Conservation (phyloP, 306 rosid species). For the Quercus agrifolia region DNA sequence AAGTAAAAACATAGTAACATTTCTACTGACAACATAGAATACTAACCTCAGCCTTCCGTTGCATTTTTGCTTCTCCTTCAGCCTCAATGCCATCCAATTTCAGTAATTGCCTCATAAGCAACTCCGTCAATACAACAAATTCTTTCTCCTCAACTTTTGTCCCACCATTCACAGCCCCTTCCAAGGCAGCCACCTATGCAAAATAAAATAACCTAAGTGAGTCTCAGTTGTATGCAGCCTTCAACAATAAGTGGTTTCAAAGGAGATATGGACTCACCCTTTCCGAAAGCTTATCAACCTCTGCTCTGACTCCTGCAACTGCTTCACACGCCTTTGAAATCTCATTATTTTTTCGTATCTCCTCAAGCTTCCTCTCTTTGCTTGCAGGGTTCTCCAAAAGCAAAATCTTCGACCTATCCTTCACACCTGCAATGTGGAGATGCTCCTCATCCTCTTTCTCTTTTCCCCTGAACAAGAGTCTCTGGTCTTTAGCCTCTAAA, state of each 20-base stretch:
- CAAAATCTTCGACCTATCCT: constrained; percentile 64
- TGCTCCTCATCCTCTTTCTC: constrained; percentile 69
- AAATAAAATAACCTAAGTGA: constrained; percentile 6
- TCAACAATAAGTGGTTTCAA: background rate
- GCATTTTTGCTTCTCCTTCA: constrained; percentile 79
- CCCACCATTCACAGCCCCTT: constrained; percentile 63
- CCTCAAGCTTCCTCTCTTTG: constrained; percentile 56
- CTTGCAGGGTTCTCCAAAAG: constrained; percentile 57
- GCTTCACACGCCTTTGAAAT: constrained; percentile 55
- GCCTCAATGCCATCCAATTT: constrained; percentile 79
- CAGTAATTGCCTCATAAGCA: constrained; percentile 87
- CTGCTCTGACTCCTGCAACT: constrained; percentile 57
- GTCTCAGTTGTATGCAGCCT: constrained; percentile 3
- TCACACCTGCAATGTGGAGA: constrained; percentile 69
- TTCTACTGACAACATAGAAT: background rate
- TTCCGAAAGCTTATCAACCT: constrained; percentile 74
- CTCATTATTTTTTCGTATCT: constrained; percentile 38
- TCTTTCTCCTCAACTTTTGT: constrained; percentile 74
- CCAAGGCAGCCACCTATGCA: constrained; percentile 70
- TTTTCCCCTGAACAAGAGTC: constrained; percentile 64
- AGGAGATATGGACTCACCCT: constrained; percentile 41
- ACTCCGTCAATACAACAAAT: constrained; percentile 57
- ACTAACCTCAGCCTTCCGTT: constrained; percentile 85
- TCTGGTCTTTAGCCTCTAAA: constrained; percentile 61
- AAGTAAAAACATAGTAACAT: background rate